Evolutionary conservation across 257 asterid genomes (phyloP).

Genomic region (Solanum medicagineum): DNA sequence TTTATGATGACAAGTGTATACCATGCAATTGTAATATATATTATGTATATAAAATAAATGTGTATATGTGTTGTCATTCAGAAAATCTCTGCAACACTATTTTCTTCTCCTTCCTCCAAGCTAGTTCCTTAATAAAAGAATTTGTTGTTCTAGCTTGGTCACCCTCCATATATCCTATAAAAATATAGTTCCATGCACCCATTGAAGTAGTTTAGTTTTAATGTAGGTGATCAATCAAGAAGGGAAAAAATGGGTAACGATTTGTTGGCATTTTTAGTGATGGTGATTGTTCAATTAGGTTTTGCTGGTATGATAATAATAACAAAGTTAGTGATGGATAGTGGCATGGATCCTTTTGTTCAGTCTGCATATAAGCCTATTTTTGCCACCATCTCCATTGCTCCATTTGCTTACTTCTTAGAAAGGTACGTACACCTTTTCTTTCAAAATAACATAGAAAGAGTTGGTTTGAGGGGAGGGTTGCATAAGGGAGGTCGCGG

Average conservation of each 20-base stretch:
- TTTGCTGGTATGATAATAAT: constrained; percentile 78
- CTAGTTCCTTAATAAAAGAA: neutral
- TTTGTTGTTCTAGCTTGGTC: neutral
- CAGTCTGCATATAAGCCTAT: constrained; percentile 79
- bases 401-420: constrained; percentile 56
- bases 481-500: no score
- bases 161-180: neutral
- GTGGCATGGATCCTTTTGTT: constrained; percentile 79
- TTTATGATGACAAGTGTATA: neutral
- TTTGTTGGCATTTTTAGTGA: constrained; percentile 31
- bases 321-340: constrained; percentile 73
- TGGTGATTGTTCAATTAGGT: constrained; percentile 66
- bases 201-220: no score
- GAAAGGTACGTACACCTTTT: constrained; percentile 40
- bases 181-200: neutral
- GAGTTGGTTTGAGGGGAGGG: no score
- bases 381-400: constrained; percentile 44
- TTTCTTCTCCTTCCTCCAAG: neutral
- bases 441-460: neutral
- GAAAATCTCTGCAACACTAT: neutral
- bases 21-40: neutral
- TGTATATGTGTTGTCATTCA: neutral
- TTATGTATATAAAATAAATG: neutral
- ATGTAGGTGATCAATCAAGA: neutral
- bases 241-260: constrained; percentile 19